These are phyloP conservation scores for Aspergillus chevalieri DNA, from an alignment of 2,329 filamentous ascomycete species.

Conservation along the genomic window DNA sequence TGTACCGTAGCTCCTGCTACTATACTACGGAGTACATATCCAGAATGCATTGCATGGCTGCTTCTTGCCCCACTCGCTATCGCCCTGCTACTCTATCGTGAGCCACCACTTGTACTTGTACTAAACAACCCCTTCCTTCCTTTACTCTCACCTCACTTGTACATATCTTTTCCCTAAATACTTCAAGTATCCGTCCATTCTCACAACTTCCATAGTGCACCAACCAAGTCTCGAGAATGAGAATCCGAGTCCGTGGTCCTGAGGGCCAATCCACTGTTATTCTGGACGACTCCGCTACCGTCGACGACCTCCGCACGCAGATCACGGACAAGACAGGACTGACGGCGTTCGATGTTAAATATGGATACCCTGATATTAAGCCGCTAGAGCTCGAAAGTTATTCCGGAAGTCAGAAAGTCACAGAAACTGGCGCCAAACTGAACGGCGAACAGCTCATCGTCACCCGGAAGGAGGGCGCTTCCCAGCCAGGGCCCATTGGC, in stretches of 20 bases:
- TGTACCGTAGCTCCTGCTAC: too few species aligned
- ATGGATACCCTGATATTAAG: constrained; percentile 69
- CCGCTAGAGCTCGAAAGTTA: constrained; percentile 56
- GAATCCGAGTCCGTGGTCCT: constrained; percentile 69
- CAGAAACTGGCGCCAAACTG: constrained; percentile 55
- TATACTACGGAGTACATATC: too few species aligned
- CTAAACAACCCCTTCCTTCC: not conserved
- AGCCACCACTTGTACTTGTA: not conserved
- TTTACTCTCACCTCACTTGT: not conserved
- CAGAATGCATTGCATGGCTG: too few species aligned
- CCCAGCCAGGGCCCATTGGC: constrained; percentile 1
- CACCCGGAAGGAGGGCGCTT: constrained; percentile 38
- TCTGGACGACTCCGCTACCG: constrained; percentile 58
- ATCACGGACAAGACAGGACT: constrained; percentile 59
- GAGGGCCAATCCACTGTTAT: constrained; percentile 65
- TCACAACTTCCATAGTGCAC: not conserved
- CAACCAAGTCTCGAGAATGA: constrained; percentile 46
- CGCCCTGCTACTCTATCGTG: not conserved
- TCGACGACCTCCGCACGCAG: constrained; percentile 34
- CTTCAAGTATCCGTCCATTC: not conserved
- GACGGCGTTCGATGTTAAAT: constrained; percentile 67
- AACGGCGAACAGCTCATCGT: constrained; percentile 66
- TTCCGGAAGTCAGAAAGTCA: constrained; percentile 45
- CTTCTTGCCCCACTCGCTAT: not conserved
- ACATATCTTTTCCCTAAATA: not conserved